Percentiles rank a stretch among this genome's conserved stretches.
Conservation (phyloP, 176 grass and related monocot genomes). For the Elymus sibiricus region DNA sequence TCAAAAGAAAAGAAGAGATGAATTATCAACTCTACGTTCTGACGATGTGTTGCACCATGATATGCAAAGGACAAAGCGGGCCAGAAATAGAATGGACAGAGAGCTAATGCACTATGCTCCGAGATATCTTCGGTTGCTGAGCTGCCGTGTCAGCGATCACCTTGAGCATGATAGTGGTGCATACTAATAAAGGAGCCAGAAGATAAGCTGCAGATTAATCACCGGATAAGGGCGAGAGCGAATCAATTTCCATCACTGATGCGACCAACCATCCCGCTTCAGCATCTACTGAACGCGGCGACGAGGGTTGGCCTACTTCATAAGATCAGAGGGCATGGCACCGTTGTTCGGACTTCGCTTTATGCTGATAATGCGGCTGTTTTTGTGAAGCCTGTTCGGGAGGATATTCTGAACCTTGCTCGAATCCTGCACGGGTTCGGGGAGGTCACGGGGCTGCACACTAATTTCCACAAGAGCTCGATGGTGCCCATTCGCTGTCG, state of each 20-base stretch:
- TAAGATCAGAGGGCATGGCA: no score
- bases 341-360: no score
- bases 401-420: no score
- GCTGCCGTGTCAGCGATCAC: background rate
- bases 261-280: background rate
- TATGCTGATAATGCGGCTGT: no score
- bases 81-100: background rate
- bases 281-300: no score
- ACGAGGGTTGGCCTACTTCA: no score
- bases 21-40: background rate
- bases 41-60: background rate
- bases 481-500: no score
- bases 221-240: background rate
- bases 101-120: background rate
- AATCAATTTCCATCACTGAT: background rate
- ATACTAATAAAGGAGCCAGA: background rate
- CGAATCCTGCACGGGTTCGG: no score
- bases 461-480: no score
- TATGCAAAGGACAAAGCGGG: constrained; percentile 15
- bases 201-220: constrained; percentile 17
- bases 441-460: no score
- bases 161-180: background rate
- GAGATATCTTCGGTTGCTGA: background rate
- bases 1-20: background rate
- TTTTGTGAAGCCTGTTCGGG: no score